Evolutionary conservation across 495 filamentous ascomycete species (phyloP).

Genomic region (Aspergillus panamensis): DNA sequence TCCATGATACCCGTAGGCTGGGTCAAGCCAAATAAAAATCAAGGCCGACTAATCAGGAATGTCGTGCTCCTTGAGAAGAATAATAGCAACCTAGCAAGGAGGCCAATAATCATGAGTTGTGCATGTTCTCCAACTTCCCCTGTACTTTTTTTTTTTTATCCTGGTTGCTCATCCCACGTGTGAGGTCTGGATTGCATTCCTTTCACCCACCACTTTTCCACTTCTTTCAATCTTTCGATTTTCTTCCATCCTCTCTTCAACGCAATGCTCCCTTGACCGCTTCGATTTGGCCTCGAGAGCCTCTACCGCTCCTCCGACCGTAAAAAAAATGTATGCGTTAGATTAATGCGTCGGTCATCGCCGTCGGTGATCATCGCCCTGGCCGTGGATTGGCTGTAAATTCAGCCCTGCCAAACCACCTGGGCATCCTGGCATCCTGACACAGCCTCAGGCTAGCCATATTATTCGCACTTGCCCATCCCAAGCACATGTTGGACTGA

Average conservation of each 20-base stretch:
- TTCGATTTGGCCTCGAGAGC: not conserved
- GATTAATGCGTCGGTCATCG: slow-evolving; percentile 12
- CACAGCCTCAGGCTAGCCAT: slow-evolving; percentile 22
- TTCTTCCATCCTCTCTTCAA: not conserved
- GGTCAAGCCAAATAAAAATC: not conserved
- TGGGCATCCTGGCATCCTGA: slow-evolving; percentile 8
- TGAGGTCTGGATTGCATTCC: slow-evolving; percentile 1
- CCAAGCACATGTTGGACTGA: not conserved
- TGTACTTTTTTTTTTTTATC: not conserved
- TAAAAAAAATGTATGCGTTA: not conserved
- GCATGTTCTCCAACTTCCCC: not conserved
- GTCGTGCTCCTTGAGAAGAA: not conserved
- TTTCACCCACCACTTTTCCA: not conserved
- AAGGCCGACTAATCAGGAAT: not conserved
- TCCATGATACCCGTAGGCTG: not conserved
- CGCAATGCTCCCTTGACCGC: not conserved
- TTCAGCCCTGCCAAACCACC: slow-evolving; percentile 15
- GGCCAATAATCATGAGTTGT: not conserved
- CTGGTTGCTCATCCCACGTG: not conserved
- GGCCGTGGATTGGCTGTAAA: not conserved
- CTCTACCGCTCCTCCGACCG: not conserved
- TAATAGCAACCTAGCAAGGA: not conserved
- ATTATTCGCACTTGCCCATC: not conserved
- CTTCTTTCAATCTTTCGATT: not conserved
- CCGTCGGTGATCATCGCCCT: not conserved